These are phyloP conservation scores for Lasiodiplodia sp. DNA, from an alignment of 2,329 filamentous ascomycete species.

Conservation along the genomic window DNA sequence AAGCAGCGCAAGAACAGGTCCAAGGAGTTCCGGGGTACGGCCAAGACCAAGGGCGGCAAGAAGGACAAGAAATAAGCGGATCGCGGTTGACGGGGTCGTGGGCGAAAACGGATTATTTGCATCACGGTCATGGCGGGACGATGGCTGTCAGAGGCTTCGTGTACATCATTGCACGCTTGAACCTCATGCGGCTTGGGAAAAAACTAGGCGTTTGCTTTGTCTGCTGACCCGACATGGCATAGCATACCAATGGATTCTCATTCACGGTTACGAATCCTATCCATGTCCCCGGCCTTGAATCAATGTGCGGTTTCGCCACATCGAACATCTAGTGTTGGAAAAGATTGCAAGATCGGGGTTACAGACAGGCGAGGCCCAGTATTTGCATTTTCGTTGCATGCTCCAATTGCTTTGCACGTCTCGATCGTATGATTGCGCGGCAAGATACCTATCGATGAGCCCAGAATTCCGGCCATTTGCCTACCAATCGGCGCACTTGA, in stretches of 20 bases:
- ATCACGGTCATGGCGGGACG: conserved; percentile 30
- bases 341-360: neutral
- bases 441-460: neutral
- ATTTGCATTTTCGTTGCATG: neutral
- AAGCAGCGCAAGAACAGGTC: conserved; percentile 99
- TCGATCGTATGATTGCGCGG: neutral
- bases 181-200: conserved; percentile 28
- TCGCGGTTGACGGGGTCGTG: conserved; percentile 24
- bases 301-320: conserved; percentile 13
- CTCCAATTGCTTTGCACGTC: neutral
- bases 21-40: conserved; percentile 97
- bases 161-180: conserved; percentile 23
- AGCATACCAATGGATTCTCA: conserved; percentile 32
- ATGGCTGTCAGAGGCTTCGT: conserved; percentile 23
- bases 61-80: conserved; percentile 76
- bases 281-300: conserved; percentile 4
- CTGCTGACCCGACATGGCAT: conserved; percentile 29
- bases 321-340: neutral
- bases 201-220: conserved; percentile 30
- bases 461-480: neutral
- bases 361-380: neutral
- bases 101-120: conserved; percentile 30
- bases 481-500: neutral
- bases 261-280: conserved; percentile 29
- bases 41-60: conserved; percentile 96